Evolutionary conservation across 202 grass and related monocot genomes (phyloP).

Genomic region (Schoenoplectus tabernaemontani): DNA sequence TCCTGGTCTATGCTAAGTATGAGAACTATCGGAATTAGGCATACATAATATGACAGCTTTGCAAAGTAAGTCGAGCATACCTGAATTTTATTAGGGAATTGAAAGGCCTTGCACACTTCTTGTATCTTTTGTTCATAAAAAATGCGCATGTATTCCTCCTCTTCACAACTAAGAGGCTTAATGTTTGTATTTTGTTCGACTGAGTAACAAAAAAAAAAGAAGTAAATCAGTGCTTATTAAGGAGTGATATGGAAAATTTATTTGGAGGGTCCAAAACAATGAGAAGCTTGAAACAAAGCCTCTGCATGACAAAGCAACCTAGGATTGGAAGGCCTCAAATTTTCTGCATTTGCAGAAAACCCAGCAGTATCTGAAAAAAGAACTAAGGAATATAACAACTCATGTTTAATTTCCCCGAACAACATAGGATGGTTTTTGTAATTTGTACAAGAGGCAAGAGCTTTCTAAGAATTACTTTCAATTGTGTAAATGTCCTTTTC

Average conservation of each 20-base stretch:
- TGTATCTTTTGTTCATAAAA: constrained; percentile 99
- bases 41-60: not conserved
- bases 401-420: not conserved
- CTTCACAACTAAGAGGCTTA: constrained; percentile 73
- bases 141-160: constrained; percentile 65
- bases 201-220: constrained; percentile 19
- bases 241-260: not conserved
- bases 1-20: not conserved
- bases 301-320: not conserved
- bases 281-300: not conserved
- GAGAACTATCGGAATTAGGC: not conserved
- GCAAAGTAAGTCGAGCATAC: constrained; percentile 22
- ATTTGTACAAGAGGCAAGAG: not conserved
- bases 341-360: not conserved
- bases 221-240: not conserved
- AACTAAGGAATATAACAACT: not conserved
- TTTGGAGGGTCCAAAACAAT: not conserved
- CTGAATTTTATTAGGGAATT: constrained; percentile 95
- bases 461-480: not conserved
- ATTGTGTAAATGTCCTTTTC: not conserved
- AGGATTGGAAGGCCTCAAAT: not conserved
- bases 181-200: constrained; percentile 34
- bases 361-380: not conserved
- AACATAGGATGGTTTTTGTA: not conserved
- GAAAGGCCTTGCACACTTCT: constrained; percentile 92